A percentile compares a stretch with the other conserved stretches of the same genome.
Evolutionary conservation across 108 stramenopile genomes (phyloP).

Genomic region (Hondaea fermentalgiana): DNA sequence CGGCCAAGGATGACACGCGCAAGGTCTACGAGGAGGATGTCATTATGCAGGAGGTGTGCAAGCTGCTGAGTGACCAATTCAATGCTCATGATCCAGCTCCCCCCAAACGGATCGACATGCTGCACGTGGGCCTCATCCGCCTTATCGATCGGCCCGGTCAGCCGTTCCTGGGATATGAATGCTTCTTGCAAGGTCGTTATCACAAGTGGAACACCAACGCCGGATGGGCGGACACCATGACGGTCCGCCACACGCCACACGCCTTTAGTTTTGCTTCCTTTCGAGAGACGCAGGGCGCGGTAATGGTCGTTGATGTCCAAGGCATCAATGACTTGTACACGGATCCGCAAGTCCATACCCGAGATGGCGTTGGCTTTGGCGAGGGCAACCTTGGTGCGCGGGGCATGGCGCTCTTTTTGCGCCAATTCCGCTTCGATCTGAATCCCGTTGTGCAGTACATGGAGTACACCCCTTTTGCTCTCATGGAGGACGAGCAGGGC

Average conservation of each 20-base stretch:
- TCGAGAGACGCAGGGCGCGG: conserved; percentile 49
- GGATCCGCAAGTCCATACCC: conserved; percentile 59
- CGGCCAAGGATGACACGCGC: not conserved
- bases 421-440: not conserved
- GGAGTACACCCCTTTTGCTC: not conserved
- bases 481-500: not conserved
- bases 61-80: not conserved
- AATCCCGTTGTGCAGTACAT: conserved; percentile 17
- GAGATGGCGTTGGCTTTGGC: not conserved
- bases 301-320: conserved; percentile 67
- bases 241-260: conserved; percentile 49
- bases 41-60: conserved; percentile 12
- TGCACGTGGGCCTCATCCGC: conserved; percentile 10
- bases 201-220: conserved; percentile 15
- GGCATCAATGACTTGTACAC: conserved; percentile 74
- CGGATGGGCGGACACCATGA: not conserved
- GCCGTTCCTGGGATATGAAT: not conserved
- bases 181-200: not conserved
- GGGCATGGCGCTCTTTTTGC: conserved; percentile 17
- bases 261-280: conserved; percentile 66
- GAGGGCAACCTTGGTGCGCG: conserved; percentile 21
- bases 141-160: not conserved
- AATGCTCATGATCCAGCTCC: not conserved
- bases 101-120: not conserved
- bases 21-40: conserved; percentile 4